A percentile compares a stretch with the other conserved stretches of the same genome.
Conservation (phyloP, 2,329 filamentous ascomycete species). For the Apiospora phragmitis region DNA sequence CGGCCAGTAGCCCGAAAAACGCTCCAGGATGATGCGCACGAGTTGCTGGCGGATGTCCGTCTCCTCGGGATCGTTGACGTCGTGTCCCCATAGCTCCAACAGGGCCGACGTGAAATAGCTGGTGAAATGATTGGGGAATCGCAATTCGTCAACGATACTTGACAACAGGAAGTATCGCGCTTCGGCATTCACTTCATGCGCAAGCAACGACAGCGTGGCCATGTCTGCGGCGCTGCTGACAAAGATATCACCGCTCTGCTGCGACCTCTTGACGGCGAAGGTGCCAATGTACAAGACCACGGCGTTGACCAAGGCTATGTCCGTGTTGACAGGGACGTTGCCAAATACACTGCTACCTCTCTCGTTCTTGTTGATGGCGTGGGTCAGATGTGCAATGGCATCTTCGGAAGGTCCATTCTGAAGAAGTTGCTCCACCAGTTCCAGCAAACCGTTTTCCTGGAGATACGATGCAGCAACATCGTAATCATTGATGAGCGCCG, state of each 20-base stretch:
- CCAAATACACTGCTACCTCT: constrained; percentile 64
- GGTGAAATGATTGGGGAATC: constrained; percentile 86
- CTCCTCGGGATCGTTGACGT: constrained; percentile 73
- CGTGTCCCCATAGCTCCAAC: constrained; percentile 80
- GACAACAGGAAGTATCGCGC: constrained; percentile 81
- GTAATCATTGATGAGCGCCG: constrained; percentile 71
- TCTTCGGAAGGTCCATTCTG: constrained; percentile 67
- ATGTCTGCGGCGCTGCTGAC: constrained; percentile 66
- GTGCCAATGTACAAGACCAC: constrained; percentile 82
- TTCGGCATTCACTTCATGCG: constrained; percentile 73
- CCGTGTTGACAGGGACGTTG: constrained; percentile 65
- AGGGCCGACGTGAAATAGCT: constrained; percentile 89
- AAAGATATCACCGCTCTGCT: constrained; percentile 64
- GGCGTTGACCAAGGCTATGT: constrained; percentile 73
- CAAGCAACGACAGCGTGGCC: constrained; percentile 72
- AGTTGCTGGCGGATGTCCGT: constrained; percentile 87
- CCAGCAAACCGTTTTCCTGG: constrained; percentile 55
- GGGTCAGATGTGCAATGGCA: constrained; percentile 73
- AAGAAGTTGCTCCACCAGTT: constrained; percentile 59
- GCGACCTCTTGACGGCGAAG: constrained; percentile 64
- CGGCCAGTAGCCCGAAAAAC: constrained; percentile 83
- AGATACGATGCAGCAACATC: constrained; percentile 62
- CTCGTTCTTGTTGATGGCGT: constrained; percentile 65
- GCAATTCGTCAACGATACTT: constrained; percentile 87
- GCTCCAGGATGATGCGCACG: constrained; percentile 82